These are phyloP conservation scores for Russula brevipes DNA, from an alignment of 768 basidiomycete genomes.

Conservation along the genomic window DNA sequence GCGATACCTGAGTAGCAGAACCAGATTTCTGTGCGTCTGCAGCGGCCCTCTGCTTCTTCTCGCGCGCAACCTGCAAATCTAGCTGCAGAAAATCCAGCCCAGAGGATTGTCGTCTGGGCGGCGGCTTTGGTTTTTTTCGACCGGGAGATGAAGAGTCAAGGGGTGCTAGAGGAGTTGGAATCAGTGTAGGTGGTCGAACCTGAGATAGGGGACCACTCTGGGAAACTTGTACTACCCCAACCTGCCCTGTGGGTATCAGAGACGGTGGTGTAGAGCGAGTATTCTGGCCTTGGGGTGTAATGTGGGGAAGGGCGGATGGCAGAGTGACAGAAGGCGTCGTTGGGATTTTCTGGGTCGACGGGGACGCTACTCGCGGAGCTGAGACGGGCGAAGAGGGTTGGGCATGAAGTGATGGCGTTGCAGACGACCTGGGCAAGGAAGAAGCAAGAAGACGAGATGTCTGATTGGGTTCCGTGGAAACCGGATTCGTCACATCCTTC, in stretches of 20 bases:
- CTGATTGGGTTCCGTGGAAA: background rate
- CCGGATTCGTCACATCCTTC: background rate
- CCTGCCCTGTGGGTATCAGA: background rate
- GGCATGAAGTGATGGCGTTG: background rate
- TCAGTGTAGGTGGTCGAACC: background rate
- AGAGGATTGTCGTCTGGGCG: conserved; percentile 7
- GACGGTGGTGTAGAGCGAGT: background rate
- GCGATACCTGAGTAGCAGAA: background rate
- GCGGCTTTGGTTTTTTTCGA: background rate
- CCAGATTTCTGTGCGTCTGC: background rate
- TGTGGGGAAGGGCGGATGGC: background rate
- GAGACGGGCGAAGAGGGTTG: background rate
- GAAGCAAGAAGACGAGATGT: background rate
- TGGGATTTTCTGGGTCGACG: background rate
- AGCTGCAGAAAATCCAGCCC: conserved; percentile 18
- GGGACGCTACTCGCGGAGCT: background rate
- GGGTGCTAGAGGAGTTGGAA: background rate
- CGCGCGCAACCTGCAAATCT: conserved; percentile 12
- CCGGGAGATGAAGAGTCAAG: background rate
- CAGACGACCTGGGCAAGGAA: background rate
- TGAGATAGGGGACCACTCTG: background rate
- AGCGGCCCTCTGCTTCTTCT: conserved; percentile 7
- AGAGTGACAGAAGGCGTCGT: background rate
- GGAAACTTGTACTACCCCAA: background rate
- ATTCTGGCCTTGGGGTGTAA: background rate